Conservation (phyloP, 495 filamentous ascomycete genomes). For the Podospora anserina region DNA sequence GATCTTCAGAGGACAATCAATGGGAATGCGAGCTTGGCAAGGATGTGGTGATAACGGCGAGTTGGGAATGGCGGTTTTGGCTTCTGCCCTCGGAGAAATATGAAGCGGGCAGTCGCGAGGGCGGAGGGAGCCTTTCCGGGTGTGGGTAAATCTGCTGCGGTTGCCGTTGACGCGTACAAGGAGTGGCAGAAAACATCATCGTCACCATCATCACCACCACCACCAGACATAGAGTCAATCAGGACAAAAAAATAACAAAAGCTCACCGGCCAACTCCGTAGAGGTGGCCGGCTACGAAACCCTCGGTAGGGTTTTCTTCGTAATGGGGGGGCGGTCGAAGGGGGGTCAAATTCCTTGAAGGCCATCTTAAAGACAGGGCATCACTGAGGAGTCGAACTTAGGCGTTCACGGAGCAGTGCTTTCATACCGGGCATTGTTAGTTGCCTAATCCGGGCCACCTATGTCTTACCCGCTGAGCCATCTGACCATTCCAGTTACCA, state of each 20-base stretch:
- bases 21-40: not conserved
- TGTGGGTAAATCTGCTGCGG: not conserved
- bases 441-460: not conserved
- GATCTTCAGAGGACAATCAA: not conserved
- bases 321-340: too few relatives aligned
- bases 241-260: not conserved
- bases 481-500: not conserved
- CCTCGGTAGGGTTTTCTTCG: not conserved
- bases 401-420: constrained; percentile 8
- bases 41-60: not conserved
- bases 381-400: not conserved
- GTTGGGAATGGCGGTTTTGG: not conserved
- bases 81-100: constrained; percentile 6
- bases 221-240: not conserved
- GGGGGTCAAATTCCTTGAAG: not conserved
- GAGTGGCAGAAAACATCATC: not conserved
- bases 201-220: not conserved
- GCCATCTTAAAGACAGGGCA: not conserved
- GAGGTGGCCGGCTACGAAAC: not conserved
- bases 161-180: not conserved
- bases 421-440: constrained; percentile 1
- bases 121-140: constrained; percentile 14
- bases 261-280: not conserved
- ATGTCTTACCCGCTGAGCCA: not conserved
- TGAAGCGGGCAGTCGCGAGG: not conserved